Evolutionary conservation across 2,329 filamentous ascomycete genomes (phyloP).

Genomic region (Piedraia hortae): DNA sequence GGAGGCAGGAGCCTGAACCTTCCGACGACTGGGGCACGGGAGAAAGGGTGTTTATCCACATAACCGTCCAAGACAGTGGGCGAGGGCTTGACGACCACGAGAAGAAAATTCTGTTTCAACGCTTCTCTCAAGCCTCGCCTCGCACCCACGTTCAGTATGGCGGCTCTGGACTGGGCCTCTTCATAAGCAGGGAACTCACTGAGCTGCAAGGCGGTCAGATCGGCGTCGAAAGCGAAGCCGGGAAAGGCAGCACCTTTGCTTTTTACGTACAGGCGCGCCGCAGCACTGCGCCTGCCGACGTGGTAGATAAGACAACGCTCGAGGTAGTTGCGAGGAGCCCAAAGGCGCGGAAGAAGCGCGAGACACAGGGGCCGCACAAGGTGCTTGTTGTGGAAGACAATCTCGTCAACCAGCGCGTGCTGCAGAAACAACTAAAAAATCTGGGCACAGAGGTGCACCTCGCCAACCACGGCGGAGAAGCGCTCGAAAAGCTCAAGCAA

Average conservation of each 20-base stretch:
- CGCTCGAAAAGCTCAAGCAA: slow-evolving; percentile 17
- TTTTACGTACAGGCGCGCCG: slow-evolving; percentile 48
- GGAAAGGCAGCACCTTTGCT: slow-evolving; percentile 44
- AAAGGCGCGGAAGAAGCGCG: slow-evolving; percentile 1
- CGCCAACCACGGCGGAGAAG: slow-evolving; percentile 24
- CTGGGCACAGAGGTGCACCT: slow-evolving; percentile 19
- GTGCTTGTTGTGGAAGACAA: slow-evolving; percentile 19
- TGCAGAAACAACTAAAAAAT: slow-evolving; percentile 23
- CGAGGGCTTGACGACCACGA: slow-evolving; percentile 37
- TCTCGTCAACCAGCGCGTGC: slow-evolving; percentile 21
- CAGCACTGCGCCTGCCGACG: slow-evolving; percentile 14
- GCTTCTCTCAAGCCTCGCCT: slow-evolving; percentile 52
- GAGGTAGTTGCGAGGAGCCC: slow-evolving; percentile 3
- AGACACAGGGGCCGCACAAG: slow-evolving; percentile 4
- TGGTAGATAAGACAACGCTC: slow-evolving; percentile 1
- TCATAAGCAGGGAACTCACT: slow-evolving; percentile 53
- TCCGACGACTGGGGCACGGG: slow-evolving; percentile 38
- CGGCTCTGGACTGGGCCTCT: slow-evolving; percentile 50
- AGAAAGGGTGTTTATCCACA: slow-evolving; percentile 35
- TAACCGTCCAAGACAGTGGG: slow-evolving; percentile 53
- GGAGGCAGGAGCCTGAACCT: slow-evolving; percentile 14
- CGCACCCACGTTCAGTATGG: slow-evolving; percentile 55
- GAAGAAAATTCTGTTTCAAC: slow-evolving; percentile 46
- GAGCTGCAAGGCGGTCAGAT: slow-evolving; percentile 61
- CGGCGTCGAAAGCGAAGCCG: slow-evolving; percentile 39